Evolutionary conservation across 2,329 filamentous ascomycete genomes (phyloP).

Genomic region (Hypoxylon sp.): DNA sequence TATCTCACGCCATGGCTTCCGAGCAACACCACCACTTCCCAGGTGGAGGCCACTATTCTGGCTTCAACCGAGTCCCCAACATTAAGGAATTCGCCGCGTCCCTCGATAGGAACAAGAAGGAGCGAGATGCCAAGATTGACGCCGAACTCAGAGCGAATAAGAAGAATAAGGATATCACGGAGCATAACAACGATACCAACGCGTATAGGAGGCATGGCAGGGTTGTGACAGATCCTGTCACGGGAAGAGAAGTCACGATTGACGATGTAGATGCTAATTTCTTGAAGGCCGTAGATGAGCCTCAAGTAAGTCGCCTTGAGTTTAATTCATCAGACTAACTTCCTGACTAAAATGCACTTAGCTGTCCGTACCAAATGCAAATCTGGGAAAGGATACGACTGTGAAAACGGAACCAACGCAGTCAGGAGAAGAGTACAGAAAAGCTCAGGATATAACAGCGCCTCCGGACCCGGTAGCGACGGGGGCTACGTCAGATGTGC

Average conservation of each 20-base stretch:
- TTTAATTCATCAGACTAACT: neutral
- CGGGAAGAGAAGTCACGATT: constrained; percentile 87
- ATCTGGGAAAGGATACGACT: constrained; percentile 81
- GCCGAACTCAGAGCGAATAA: constrained; percentile 62
- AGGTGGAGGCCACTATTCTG: constrained; percentile 77
- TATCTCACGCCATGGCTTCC: constrained; percentile 47
- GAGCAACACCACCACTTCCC: constrained; percentile 51
- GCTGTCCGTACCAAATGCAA: constrained; percentile 91
- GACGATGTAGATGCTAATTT: constrained; percentile 82
- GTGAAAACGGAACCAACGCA: constrained; percentile 80
- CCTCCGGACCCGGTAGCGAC: constrained; percentile 88
- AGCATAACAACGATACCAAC: constrained; percentile 60
- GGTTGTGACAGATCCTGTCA: constrained; percentile 87
- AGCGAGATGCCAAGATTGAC: constrained; percentile 81
- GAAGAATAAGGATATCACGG: constrained; percentile 54
- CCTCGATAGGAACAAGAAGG: constrained; percentile 83
- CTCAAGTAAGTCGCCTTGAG: constrained; percentile 66
- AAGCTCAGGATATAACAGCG: constrained; percentile 89
- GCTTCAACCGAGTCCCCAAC: constrained; percentile 86
- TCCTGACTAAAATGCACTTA: constrained; percentile 53
- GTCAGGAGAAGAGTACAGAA: constrained; percentile 83
- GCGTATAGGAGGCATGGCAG: constrained; percentile 70
- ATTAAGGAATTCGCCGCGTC: constrained; percentile 86
- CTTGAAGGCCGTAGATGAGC: constrained; percentile 79
- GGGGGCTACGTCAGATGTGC: constrained; percentile 91